These are phyloP conservation scores for Pichia membranifaciens DNA, from an alignment of 805 yeast genomes.

Conservation along the genomic window DNA sequence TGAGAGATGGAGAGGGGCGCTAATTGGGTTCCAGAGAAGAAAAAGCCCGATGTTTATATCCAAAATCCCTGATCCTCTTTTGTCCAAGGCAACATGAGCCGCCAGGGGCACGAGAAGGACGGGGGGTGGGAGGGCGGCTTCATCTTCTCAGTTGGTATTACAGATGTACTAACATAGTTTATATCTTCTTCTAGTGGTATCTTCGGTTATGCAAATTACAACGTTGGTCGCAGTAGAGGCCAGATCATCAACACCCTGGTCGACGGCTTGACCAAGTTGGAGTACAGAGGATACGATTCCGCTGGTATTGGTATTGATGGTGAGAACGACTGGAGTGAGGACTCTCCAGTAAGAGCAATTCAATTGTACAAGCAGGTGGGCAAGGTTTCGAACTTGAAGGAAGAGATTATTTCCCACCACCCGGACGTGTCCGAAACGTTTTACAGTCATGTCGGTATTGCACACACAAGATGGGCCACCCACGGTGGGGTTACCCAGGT, in stretches of 20 bases:
- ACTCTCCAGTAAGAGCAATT: conserved; percentile 48
- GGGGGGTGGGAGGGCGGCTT: too few relatives aligned
- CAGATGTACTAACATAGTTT: neutral
- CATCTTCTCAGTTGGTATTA: too few relatives aligned
- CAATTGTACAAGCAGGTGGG: conserved; percentile 81
- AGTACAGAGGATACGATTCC: conserved; percentile 97
- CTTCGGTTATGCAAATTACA: conserved; percentile 94
- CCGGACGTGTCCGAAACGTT: conserved; percentile 60
- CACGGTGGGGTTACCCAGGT: conserved; percentile 85
- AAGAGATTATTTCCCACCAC: conserved; percentile 46
- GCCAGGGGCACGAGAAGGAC: too few relatives aligned
- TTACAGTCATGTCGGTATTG: conserved; percentile 89
- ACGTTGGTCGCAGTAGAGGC: conserved; percentile 87
- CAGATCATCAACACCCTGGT: conserved; percentile 85
- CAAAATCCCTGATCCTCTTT: too few relatives aligned
- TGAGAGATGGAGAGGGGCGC: too few relatives aligned
- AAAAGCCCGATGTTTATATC: too few relatives aligned
- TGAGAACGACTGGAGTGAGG: conserved; percentile 41
- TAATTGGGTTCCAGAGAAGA: too few relatives aligned
- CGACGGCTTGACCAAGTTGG: conserved; percentile 80
- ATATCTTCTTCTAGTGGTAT: conserved; percentile 63
- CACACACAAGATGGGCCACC: conserved; percentile 99
- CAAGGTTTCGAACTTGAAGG: conserved; percentile 76
- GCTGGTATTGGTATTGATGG: conserved; percentile 96
- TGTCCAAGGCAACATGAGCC: too few relatives aligned